Base-by-base conservation (phyloP, 768 basidiomycete genomes). In the Nidularia pulvinata region DNA sequence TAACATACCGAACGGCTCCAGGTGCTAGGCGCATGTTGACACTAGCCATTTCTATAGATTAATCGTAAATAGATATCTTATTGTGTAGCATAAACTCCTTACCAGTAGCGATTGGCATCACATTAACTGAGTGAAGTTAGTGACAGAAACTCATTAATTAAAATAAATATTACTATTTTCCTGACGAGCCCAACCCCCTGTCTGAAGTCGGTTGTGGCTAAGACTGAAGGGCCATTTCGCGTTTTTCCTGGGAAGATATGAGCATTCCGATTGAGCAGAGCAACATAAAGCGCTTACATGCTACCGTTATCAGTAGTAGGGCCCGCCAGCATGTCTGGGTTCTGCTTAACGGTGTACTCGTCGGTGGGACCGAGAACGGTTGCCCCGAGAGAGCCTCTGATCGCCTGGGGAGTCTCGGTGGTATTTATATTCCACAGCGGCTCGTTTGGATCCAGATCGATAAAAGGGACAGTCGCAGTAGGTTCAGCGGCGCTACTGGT, bases 181-280 rank as follows among this genome's bases (percentile, higher is more conserved):
- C 58, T 83, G 75, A 42, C 83, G 73, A 30, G 82, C 80, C 84
- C 84, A 86, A 0, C 84, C 84, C 10, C 83, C 84, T 0, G 74
- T 75, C 54, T 78, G 77, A 13, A 86, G 62, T n/a, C 81, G 76
- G 56, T 82, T 84, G 59, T 78, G 78, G 51, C 81, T 83, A 42
- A 84, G 60, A 54, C 66, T 65, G 61, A 84, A 82, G 0, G 84
- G 76, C 84, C 84, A 84, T 61, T 84, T 83, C 25, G 77, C 73
- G 55, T 83, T 82, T 6, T 55, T 46, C 1, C 80, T 81, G 53
- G 32, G 35, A 42, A 33, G 16, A 9, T n/a, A 43, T 54, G 19
- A 32, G 50, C 19, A 53, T 10, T 9, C 37, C 11, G 13, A n/a
- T 52, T 5, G 36, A 37, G 10, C 16, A 46, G 42, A 33, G 30